Conservation (phyloP, 495 filamentous ascomycete species). For the Daldinia childiae region DNA sequence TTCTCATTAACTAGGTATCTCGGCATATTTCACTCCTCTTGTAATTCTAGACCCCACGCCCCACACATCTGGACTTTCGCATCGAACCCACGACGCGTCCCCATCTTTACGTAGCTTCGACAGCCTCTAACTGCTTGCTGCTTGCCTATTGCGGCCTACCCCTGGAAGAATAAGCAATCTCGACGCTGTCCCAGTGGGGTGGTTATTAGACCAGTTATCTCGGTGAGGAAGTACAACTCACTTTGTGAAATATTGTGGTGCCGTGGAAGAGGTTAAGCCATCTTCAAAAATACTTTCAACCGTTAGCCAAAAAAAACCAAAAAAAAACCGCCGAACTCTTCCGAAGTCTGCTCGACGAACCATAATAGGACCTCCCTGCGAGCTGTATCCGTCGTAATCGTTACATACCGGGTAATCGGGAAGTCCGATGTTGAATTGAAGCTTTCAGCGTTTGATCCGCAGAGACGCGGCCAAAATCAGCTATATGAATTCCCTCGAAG, state of each 20-base stretch:
- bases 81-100: conserved; percentile 38
- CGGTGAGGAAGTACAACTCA: conserved; percentile 26
- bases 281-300: conserved; percentile 3
- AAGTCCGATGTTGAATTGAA: conserved; percentile 39
- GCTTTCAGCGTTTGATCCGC: conserved; percentile 28
- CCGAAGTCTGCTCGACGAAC: conserved; percentile 3
- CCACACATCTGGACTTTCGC: conserved; percentile 28
- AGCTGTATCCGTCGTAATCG: conserved; percentile 21
- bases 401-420: conserved; percentile 11
- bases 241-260: conserved; percentile 22
- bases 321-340: conserved; percentile 9
- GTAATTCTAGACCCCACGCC: conserved; percentile 49
- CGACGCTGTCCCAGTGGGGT: conserved; percentile 24
- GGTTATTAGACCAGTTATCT: conserved; percentile 47
- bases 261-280: conserved; percentile 15
- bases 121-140: conserved; percentile 7
- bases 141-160: conserved; percentile 5
- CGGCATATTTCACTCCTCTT: conserved; percentile 34
- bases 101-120: conserved; percentile 33
- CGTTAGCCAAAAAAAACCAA: conserved; percentile 4
- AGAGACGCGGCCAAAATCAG: conserved; percentile 42
- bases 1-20: conserved; percentile 17
- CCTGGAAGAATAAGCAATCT: conserved; percentile 17
- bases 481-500: conserved; percentile 59
- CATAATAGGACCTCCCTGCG: conserved; percentile 2